Conservation (phyloP, 805 yeast species). For the Brettanomyces nanus region DNA sequence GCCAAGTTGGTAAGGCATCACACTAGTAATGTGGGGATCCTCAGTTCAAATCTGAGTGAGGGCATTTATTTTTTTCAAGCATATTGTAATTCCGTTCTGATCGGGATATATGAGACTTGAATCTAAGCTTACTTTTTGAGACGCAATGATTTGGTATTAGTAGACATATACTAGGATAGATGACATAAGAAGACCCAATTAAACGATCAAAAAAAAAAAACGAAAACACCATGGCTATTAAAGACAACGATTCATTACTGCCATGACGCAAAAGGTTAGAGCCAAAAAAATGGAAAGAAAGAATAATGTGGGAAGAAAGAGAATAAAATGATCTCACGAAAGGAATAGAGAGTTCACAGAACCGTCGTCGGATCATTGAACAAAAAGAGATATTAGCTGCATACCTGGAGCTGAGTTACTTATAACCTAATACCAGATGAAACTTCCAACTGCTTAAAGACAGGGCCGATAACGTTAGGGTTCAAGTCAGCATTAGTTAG, state of each 20-base stretch:
- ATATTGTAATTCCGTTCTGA: background rate
- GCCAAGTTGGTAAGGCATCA: slow-evolving; percentile 7
- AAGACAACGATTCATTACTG: no score
- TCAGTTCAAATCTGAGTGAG: slow-evolving; percentile 7
- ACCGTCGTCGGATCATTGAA: no score
- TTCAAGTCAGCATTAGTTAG: slow-evolving; percentile 59
- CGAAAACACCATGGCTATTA: no score
- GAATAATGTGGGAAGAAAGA: background rate
- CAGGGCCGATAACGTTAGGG: slow-evolving; percentile 57
- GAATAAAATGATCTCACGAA: no score
- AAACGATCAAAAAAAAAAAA: no score
- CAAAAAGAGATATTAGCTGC: no score
- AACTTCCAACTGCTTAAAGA: slow-evolving; percentile 54
- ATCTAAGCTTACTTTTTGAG: background rate
- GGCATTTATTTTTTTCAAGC: slow-evolving; percentile 2
- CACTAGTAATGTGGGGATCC: slow-evolving; percentile 7
- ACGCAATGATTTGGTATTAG: background rate
- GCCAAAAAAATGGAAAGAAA: background rate
- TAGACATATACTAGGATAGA: background rate
- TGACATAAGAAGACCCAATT: no score
- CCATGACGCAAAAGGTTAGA: background rate
- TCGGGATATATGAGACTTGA: background rate
- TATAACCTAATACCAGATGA: slow-evolving; percentile 51
- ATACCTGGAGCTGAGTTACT: no score
- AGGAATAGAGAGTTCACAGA: no score